phyloP scores from a whole-genome alignment of 495 filamentous ascomycete species.

The Daldinia bambusicola region DNA sequence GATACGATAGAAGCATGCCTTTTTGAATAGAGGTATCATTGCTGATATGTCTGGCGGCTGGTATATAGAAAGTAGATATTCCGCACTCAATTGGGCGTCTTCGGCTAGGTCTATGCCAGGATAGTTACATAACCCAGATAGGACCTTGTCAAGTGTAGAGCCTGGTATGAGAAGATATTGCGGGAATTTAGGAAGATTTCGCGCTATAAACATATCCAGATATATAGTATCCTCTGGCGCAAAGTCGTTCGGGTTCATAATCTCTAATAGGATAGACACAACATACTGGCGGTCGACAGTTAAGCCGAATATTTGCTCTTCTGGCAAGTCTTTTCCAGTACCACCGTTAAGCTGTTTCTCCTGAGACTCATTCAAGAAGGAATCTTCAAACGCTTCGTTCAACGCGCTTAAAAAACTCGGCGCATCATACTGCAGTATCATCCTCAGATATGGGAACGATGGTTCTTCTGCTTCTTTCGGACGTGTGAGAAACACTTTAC shows the following conservation, averaged over 20 bases:
- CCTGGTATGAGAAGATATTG: constrained; percentile 94
- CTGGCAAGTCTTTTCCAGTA: constrained; percentile 59
- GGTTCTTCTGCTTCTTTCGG: constrained; percentile 63
- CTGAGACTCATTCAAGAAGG: constrained; percentile 83
- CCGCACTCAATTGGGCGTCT: constrained; percentile 93
- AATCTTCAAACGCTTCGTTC: constrained; percentile 97
- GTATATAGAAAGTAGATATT: constrained; percentile 94
- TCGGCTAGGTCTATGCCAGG: constrained; percentile 84
- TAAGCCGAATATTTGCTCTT: constrained; percentile 72
- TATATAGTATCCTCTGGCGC: constrained; percentile 86
- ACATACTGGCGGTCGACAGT: constrained; percentile 91
- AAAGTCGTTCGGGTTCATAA: constrained; percentile 81
- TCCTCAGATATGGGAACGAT: constrained; percentile 82
- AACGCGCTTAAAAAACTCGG: constrained; percentile 93
- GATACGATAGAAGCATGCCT: constrained; percentile 91
- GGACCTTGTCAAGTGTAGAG: constrained; percentile 80
- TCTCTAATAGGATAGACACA: constrained; percentile 85
- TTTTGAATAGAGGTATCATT: constrained; percentile 78
- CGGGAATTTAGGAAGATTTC: constrained; percentile 95
- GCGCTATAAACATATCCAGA: constrained; percentile 96
- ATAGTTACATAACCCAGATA: constrained; percentile 84
- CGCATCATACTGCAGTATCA: constrained; percentile 87
- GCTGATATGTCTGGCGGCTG: constrained; percentile 82
- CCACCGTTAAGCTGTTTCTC: constrained; percentile 66
- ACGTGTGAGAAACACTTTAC: constrained; percentile 64